Percentiles rank a stretch among this genome's conserved stretches.
These are phyloP conservation scores for Orbilia oligospora DNA, from an alignment of 2,329 filamentous ascomycete genomes.

Conservation along the genomic window DNA sequence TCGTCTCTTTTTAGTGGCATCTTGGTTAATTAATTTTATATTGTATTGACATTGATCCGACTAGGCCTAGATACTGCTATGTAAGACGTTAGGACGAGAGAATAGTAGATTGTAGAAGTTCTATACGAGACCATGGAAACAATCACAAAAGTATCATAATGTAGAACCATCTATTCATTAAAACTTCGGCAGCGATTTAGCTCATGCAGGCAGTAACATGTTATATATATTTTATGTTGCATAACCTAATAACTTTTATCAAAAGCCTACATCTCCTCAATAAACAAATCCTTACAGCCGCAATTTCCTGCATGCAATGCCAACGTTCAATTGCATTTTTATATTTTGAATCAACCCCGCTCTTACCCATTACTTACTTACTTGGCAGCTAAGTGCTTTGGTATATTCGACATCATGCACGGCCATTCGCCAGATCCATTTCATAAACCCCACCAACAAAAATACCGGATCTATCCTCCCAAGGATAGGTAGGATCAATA, in stretches of 20 bases:
- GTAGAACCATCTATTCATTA: too few relatives aligned
- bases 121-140: too few relatives aligned
- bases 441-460: not conserved
- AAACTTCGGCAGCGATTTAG: too few relatives aligned
- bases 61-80: too few relatives aligned
- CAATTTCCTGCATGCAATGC: not conserved
- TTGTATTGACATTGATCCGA: not conserved
- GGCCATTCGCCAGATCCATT: not conserved
- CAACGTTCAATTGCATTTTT: not conserved
- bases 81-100: too few relatives aligned
- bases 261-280: not conserved
- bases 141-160: too few relatives aligned
- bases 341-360: not conserved
- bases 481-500: not conserved
- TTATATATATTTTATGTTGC: too few relatives aligned
- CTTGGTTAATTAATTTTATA: not conserved
- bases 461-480: not conserved
- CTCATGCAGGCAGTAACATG: too few relatives aligned
- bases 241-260: too few relatives aligned
- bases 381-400: too few relatives aligned
- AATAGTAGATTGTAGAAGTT: too few relatives aligned
- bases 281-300: not conserved
- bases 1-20: constrained; percentile 1
- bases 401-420: not conserved
- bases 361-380: not conserved